Evolutionary conservation across 23 red algal genomes (phyloP).

Genomic region (Chondrus crispus): DNA sequence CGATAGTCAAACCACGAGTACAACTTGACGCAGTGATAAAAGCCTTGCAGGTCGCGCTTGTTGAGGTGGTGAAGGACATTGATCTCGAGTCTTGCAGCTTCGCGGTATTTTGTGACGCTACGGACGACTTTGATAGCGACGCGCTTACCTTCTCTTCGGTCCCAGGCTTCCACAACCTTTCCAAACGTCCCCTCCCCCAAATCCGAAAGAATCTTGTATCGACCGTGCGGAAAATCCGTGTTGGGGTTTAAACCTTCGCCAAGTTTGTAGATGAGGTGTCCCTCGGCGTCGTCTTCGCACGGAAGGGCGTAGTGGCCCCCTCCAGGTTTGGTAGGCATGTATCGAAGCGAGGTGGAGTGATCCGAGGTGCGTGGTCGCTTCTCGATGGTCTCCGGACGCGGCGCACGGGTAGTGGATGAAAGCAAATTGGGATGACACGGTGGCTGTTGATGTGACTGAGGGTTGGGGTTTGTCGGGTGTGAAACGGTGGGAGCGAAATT

Average conservation of each 20-base stretch:
- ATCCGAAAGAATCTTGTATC: constrained; percentile 78
- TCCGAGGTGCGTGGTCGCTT: no score
- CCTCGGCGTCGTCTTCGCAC: constrained; percentile 58
- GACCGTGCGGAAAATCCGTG: constrained; percentile 63
- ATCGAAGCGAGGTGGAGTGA: no score
- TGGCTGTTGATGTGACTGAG: no score
- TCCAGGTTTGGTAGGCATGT: no score
- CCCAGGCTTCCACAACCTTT: constrained; percentile 89
- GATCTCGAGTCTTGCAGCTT: constrained; percentile 82
- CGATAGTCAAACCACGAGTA: constrained; percentile 82
- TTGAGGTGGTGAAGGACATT: constrained; percentile 67
- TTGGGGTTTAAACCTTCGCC: constrained; percentile 71
- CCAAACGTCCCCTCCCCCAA: constrained; percentile 91
- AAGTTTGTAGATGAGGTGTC: constrained; percentile 74
- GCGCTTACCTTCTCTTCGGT: constrained; percentile 41
- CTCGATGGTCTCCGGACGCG: neutral
- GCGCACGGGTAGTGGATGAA: neutral
- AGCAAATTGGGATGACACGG: neutral
- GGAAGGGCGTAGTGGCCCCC: constrained; percentile 43
- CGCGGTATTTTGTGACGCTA: constrained; percentile 70
- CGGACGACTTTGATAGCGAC: constrained; percentile 84
- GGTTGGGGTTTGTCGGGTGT: neutral
- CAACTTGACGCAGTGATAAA: constrained; percentile 70
- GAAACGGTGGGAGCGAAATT: no score
- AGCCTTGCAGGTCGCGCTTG: constrained; percentile 32